Evolutionary conservation across 1,139 yeast species (phyloP), one percentile per base, ranked within the genome.

Genomic region (Hansenula anomala): DNA sequence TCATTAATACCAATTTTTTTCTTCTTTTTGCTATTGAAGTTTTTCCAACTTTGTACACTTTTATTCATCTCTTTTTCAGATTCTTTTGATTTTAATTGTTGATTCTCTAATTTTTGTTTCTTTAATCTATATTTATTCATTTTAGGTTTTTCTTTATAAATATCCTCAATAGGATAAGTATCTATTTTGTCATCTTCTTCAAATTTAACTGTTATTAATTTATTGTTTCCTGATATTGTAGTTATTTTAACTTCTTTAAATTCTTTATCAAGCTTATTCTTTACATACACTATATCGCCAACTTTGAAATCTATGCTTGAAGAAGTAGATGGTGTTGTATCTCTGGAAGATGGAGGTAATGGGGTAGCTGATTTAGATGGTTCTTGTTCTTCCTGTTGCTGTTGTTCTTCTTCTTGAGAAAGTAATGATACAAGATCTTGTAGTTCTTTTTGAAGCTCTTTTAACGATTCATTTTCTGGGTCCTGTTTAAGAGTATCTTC

Each of bases 21-120:
- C 11, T 45, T 52, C 36, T 55, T 55, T 23, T 55, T 53, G 18
- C 52, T 49, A 38, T 53, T 49, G 38, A 63, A 63, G 36, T 46
- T 47, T 36, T 61, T 58, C 67, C 67, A 63, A 37, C 55, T 59
- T 33, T 48, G 44, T 32, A 58, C 59, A 27, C 55, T 49, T 15
- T 49, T 47, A 30, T 56, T 54, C n/a, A 49, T 20, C 10, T 18
- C 35, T 14, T 39, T 28, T n/a, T 45, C 52, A 23, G 36, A 33
- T 13, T 35, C 41, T 11, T 33, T 33, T 33, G 46, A 40, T 5
- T 14, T 34, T 27, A 10, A 36, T 17, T 27, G 19, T 25, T 36
- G 30, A n/a, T 38, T 30, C 24, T 36, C 36, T 15, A 32, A 28
- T 10, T 28, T 33, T 15, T 32, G 27, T 17, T 45, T 43, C 16